Percentiles rank a stretch among this genome's conserved stretches.
Evolutionary conservation across 2,329 filamentous ascomycete species (phyloP).

Genomic region (Sarocladiaceae sp.): DNA sequence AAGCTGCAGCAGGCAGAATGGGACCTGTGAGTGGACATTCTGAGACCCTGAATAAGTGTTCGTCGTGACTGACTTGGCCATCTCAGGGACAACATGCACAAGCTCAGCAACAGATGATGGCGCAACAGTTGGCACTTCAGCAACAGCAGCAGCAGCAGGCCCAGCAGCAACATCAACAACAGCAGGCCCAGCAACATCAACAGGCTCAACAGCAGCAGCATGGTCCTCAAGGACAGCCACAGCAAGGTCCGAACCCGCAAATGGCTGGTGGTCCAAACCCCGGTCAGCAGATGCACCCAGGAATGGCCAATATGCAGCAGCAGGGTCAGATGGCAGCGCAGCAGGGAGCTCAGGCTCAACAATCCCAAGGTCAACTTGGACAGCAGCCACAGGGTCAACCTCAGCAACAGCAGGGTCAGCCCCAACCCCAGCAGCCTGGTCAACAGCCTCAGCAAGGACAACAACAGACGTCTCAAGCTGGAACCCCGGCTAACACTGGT

Average conservation of each 20-base stretch:
- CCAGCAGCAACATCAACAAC: slow-evolving; percentile 31
- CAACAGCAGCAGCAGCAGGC: slow-evolving; percentile 34
- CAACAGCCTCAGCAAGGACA: slow-evolving; percentile 42
- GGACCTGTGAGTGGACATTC: slow-evolving; percentile 39
- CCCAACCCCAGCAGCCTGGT: slow-evolving; percentile 35
- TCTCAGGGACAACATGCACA: slow-evolving; percentile 13
- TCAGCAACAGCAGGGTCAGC: slow-evolving; percentile 26
- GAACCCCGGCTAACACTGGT: slow-evolving; percentile 36
- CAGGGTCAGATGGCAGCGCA: slow-evolving; percentile 33
- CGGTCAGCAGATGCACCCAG: slow-evolving; percentile 30
- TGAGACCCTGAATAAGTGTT: too few species aligned
- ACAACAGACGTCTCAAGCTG: slow-evolving; percentile 36
- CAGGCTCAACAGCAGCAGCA: slow-evolving; percentile 29
- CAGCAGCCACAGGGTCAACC: slow-evolving; percentile 19
- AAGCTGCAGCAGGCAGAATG: slow-evolving; percentile 30
- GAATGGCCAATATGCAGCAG: slow-evolving; percentile 42
- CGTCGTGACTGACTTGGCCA: neutral
- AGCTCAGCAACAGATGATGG: slow-evolving; percentile 10
- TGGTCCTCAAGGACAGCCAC: slow-evolving; percentile 25
- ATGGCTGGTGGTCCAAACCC: slow-evolving; percentile 38
- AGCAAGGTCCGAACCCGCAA: slow-evolving; percentile 25
- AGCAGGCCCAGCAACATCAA: slow-evolving; percentile 32
- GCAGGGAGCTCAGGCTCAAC: slow-evolving; percentile 25
- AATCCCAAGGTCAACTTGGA: slow-evolving; percentile 21
- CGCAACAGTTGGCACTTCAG: slow-evolving; percentile 9